These are phyloP conservation scores for Cystobasidium slooffiae DNA, from an alignment of 1,284 basidiomycete species.

Conservation along the genomic window DNA sequence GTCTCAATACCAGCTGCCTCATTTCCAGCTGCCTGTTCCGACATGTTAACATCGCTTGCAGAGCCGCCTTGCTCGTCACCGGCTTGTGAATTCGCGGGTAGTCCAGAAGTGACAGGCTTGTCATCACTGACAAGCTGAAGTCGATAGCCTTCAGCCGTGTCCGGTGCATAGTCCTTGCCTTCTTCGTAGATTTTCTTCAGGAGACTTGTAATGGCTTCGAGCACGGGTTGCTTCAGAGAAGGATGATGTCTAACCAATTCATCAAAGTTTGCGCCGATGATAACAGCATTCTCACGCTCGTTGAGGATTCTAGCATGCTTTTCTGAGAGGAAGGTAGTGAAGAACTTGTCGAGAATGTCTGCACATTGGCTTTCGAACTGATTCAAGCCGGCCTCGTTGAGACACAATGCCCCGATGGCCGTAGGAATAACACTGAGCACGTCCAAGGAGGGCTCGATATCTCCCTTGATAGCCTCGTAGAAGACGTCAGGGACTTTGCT, in stretches of 20 bases:
- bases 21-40: conserved; percentile 42
- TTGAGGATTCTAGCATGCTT: conserved; percentile 82
- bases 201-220: conserved; percentile 72
- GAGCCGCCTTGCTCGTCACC: conserved; percentile 48
- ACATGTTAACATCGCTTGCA: conserved; percentile 59
- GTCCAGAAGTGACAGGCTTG: background rate
- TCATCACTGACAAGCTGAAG: conserved; percentile 57
- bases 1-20: conserved; percentile 50
- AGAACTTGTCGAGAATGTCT: conserved; percentile 79
- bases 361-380: conserved; percentile 76
- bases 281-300: conserved; percentile 89
- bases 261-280: conserved; percentile 87
- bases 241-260: conserved; percentile 98
- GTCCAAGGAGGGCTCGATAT: conserved; percentile 85
- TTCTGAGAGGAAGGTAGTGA: conserved; percentile 83
- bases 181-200: conserved; percentile 74
- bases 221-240: conserved; percentile 75
- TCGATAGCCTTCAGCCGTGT: conserved; percentile 66
- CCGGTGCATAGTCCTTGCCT: conserved; percentile 64
- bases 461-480: conserved; percentile 72
- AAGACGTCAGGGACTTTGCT: conserved; percentile 85
- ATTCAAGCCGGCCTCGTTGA: conserved; percentile 87
- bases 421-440: conserved; percentile 91
- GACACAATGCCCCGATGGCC: conserved; percentile 93
- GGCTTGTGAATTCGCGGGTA: conserved; percentile 52